Base-by-base conservation (phyloP, 2,329 filamentous ascomycete species). In the Penicillium sp. region DNA sequence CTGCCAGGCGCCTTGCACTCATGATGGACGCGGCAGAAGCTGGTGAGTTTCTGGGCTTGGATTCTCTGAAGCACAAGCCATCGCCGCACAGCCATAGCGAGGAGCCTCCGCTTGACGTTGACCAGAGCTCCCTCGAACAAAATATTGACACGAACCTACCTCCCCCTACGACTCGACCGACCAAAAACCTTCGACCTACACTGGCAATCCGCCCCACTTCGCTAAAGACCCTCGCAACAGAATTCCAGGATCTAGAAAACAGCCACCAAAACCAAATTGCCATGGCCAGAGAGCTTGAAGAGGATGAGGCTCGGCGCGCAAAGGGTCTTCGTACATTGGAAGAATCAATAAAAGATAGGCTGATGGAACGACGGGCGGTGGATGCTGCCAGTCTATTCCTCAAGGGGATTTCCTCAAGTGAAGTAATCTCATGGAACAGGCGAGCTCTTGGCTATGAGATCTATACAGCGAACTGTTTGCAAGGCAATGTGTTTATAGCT, bases 21-120 rank as follows among this genome's bases (percentile, higher is more conserved):
- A 78, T 78, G 75, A 75, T 79, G 60, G 75, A 77, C 47, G 75
- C 76, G 3, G 77, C 77, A 2, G 77, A 79, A 57, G 72, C 73
- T 2, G 77, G 75, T 1, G 75, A 78, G 23, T 78, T 78, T 43
- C 69, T 72, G 54, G 74, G 76, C 0, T 49, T 77, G 47, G 72
- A 71, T 10, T 74, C 74, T 21, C 64, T 74, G 61, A 75, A 72
- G 46, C 56, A 67, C 54, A 63, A 69, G 53, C 65, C 69, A 39
- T 50, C 51, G 29, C 42, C 49, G 5, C 33, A 50, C 47, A 39
- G 42, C 42, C 42, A 54, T 14, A 50, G 44, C 19, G 46, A 57
- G 33, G 23, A n/a, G 7, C 10, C 45, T 16, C 31, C 19, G 14
- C 26, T 13, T 27, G 27, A 45, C 23, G 13, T 45, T 26, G 50